phyloP scores from a whole-genome alignment of 2,329 filamentous ascomycete genomes.

The Monilinia polystroma region DNA sequence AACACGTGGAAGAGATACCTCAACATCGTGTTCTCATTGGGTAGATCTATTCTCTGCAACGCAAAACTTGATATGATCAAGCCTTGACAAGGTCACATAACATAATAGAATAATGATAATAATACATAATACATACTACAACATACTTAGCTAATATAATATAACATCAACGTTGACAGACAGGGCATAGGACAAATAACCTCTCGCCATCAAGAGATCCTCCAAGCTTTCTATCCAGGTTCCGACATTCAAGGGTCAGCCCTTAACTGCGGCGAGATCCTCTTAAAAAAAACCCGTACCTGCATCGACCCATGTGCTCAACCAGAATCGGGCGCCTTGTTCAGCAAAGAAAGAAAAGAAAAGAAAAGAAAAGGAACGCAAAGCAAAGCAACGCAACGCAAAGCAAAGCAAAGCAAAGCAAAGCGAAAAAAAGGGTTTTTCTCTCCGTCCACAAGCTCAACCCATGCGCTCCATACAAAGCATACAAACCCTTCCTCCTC shows the following conservation, averaged over 20 bases:
- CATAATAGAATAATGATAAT: no score
- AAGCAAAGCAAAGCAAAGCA: not conserved
- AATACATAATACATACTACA: no score
- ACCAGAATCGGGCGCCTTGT: constrained; percentile 1
- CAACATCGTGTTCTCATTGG: not conserved
- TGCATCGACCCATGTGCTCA: constrained; percentile 19
- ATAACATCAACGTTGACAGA: not conserved
- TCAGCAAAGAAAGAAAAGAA: no score
- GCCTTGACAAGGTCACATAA: no score
- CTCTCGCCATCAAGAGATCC: not conserved
- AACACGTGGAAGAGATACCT: not conserved
- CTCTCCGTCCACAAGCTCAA: no score
- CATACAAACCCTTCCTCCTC: no score
- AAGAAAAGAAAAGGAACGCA: no score
- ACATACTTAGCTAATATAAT: no score
- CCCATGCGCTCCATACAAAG: no score
- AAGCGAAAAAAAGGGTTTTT: not conserved
- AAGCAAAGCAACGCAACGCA: no score
- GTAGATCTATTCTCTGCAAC: not conserved
- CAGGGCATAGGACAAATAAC: not conserved
- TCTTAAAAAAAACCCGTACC: constrained; percentile 5
- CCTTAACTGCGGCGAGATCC: constrained; percentile 16
- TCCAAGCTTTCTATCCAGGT: constrained; percentile 17
- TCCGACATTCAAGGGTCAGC: not conserved
- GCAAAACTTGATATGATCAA: no score